Evolutionary conservation across 805 yeast species (phyloP), one percentile per base, ranked within the genome.

Genomic region (Wickerhamomyces ciferrii): DNA sequence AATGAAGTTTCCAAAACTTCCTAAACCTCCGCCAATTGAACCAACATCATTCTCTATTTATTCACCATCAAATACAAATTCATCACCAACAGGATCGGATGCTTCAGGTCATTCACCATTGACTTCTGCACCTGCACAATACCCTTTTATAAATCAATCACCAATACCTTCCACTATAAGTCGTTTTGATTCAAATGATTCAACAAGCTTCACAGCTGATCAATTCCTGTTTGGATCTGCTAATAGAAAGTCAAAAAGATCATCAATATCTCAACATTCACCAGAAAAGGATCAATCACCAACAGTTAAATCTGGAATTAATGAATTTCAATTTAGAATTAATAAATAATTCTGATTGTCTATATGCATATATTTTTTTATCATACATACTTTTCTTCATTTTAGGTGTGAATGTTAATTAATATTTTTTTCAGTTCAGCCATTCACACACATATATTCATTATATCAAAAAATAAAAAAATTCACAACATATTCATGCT

Each of bases 21-120:
- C 52, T 3, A 58, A 54, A 41, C 63, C 63, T 27, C 59, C 60
- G 32, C 32, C 51, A 1, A 58, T 58, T 38, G 59, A 58, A 29
- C 49, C 37, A 10, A 19, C 49, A 3, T 43, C 50, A 5, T 46
- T 48, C 18, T 29, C 32, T n/a, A 43, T 39, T 20, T 54, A 55
- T 44, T 53, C 61, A 2, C 54, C 59, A 35, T 17, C 46, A 17
- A 31, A 38, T 18, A 14, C 45, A 25, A 50, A 46, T 18, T 21
- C 55, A 17, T 58, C 62, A 18, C 63, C 63, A 25, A 49, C 59
- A 3, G 53, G 49, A 34, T 58, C 63, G 4, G 62, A 58, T 29
- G 43, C 44, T 9, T 54, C 61, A 14, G 49, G 50, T 3, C 50
- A 53, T 2, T 52, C 57, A 19, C 63, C 63, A 20, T 34, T 54